These are phyloP conservation scores for Aspergillus candidus DNA, from an alignment of 2,329 filamentous ascomycete species.

Conservation along the genomic window DNA sequence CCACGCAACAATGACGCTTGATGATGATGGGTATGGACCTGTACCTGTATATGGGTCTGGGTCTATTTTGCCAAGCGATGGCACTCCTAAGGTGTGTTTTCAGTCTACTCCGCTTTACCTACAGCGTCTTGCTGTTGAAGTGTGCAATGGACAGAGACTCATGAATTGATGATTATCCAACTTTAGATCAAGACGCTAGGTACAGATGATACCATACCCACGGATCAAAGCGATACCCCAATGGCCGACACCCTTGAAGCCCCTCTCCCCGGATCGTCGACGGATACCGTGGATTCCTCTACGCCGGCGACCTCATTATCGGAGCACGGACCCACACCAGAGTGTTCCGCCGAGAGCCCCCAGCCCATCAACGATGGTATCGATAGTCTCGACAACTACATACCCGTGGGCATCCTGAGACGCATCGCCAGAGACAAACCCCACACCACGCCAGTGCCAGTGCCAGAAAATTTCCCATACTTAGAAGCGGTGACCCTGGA, in stretches of 20 bases:
- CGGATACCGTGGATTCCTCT: neutral
- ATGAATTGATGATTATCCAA: no score
- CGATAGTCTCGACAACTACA: slow-evolving; percentile 17
- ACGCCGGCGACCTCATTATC: slow-evolving; percentile 1
- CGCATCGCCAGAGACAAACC: neutral
- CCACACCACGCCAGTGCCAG: neutral
- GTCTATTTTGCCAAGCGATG: no score
- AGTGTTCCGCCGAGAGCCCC: neutral
- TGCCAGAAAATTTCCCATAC: slow-evolving; percentile 11
- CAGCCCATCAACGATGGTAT: slow-evolving; percentile 7
- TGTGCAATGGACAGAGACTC: no score
- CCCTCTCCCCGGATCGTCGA: slow-evolving; percentile 3
- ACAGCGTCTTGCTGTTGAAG: no score
- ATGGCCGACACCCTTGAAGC: neutral
- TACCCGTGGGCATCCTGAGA: slow-evolving; percentile 29
- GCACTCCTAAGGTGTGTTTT: no score
- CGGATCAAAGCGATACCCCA: neutral
- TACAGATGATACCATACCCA: neutral
- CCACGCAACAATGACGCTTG: no score
- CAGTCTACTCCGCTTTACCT: no score
- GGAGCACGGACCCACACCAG: neutral
- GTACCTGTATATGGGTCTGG: no score
- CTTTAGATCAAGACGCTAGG: no score
- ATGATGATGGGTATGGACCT: no score
- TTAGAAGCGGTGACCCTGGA: slow-evolving; percentile 23